Conservation (phyloP, 345 rosid species). For the Raphanus sativus region DNA sequence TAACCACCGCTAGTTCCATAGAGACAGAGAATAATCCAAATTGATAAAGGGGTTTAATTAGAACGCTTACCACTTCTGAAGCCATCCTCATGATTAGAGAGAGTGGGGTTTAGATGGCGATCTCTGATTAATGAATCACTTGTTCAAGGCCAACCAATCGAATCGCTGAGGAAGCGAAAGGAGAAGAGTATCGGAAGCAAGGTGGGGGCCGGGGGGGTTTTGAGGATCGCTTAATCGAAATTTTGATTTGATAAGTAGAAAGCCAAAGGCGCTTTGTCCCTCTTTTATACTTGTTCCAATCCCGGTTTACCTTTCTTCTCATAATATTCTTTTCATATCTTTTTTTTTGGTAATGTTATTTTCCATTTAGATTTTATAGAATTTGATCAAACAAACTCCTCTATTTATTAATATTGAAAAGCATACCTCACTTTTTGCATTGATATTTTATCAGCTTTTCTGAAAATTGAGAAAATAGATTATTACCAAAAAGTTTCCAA, state of each 20-base stretch:
- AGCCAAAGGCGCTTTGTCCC: neutral
- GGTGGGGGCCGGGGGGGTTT: constrained; percentile 39
- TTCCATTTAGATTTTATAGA: neutral
- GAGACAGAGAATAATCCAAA: neutral
- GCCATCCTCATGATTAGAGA: constrained; percentile 70
- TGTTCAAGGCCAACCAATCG: too few species aligned
- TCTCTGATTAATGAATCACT: too few species aligned
- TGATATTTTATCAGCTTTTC: neutral
- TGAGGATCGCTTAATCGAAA: constrained; percentile 30
- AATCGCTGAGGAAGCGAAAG: neutral
- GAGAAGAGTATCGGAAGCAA: constrained; percentile 17
- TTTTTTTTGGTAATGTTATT: neutral
- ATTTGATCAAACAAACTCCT: neutral
- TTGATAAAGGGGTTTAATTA: constrained; percentile 7
- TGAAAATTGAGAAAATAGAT: neutral
- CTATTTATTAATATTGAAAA: neutral
- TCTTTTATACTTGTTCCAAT: constrained; percentile 13
- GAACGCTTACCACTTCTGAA: constrained; percentile 71
- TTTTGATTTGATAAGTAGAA: neutral
- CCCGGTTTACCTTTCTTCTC: constrained; percentile 19
- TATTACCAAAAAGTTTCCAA: neutral
- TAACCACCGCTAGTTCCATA: neutral
- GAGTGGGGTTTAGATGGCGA: constrained; percentile 1
- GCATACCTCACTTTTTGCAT: neutral
- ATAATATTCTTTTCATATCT: neutral